phyloP scores from a whole-genome alignment of 768 basidiomycete genomes.

The Terana coerulea region DNA sequence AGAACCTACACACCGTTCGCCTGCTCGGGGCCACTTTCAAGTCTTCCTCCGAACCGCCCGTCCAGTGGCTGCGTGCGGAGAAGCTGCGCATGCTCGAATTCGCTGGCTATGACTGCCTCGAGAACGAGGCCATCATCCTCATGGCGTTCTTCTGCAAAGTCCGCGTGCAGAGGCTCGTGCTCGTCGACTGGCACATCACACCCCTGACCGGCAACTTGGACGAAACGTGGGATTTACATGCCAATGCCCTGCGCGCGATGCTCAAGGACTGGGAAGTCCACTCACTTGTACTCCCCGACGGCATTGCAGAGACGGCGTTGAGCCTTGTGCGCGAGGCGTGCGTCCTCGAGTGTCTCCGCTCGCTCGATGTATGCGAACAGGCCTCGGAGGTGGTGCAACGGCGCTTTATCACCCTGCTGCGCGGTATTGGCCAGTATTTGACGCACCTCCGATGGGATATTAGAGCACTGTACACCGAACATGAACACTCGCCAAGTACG shows the following conservation, averaged over 20 bases:
- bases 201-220: no score
- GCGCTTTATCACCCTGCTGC: background rate
- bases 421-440: background rate
- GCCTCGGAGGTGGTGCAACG: background rate
- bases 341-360: background rate
- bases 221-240: no score
- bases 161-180: background rate
- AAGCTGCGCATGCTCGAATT: conserved; percentile 1
- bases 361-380: background rate
- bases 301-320: background rate
- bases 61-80: background rate
- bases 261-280: background rate
- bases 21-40: background rate
- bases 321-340: background rate
- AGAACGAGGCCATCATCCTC: background rate
- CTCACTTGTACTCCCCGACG: background rate
- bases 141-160: background rate
- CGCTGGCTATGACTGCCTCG: background rate
- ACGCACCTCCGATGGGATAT: background rate
- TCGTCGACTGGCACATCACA: background rate
- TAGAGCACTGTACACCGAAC: background rate
- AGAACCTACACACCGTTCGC: background rate
- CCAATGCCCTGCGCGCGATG: background rate
- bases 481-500: background rate
- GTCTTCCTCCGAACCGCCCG: background rate